Percentiles rank a stretch among this genome's conserved stretches.
phyloP scores from a whole-genome alignment of 2,329 filamentous ascomycete species.

The Fusarium palustre region DNA sequence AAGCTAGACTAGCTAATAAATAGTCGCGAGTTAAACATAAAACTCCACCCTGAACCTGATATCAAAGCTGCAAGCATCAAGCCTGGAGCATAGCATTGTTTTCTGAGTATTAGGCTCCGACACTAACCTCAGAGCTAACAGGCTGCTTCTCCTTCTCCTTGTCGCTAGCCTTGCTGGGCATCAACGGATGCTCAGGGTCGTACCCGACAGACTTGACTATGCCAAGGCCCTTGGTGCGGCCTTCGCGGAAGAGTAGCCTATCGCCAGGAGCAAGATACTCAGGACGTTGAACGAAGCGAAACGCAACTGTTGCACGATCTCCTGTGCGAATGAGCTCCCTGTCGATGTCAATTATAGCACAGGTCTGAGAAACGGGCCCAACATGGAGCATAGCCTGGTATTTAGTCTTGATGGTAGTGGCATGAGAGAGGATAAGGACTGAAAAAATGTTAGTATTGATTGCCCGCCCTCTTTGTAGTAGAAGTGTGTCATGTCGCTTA shows the following conservation, averaged over 20 bases:
- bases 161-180: constrained; percentile 32
- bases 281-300: constrained; percentile 92
- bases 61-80: constrained; percentile 12
- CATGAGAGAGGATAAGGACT: constrained; percentile 94
- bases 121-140: constrained; percentile 39
- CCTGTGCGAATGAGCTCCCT: constrained; percentile 95
- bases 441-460: constrained; percentile 23
- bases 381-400: constrained; percentile 99
- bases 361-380: constrained; percentile 93
- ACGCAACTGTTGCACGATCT: constrained; percentile 92
- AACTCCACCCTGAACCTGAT: constrained; percentile 31
- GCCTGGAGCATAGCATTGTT: background rate
- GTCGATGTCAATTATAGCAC: constrained; percentile 96
- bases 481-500: constrained; percentile 49
- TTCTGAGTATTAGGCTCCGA: constrained; percentile 35
- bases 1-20: constrained; percentile 1
- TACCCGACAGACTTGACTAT: constrained; percentile 95
- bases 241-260: constrained; percentile 91
- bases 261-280: constrained; percentile 93
- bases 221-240: constrained; percentile 91
- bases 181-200: constrained; percentile 69
- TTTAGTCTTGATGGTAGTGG: constrained; percentile 95
- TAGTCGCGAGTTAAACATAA: background rate
- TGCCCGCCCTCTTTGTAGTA: background rate
- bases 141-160: constrained; percentile 42